These are phyloP conservation scores for Debaryomyces nepalensis DNA, from an alignment of 1,139 yeast genomes.

Conservation along the genomic window DNA sequence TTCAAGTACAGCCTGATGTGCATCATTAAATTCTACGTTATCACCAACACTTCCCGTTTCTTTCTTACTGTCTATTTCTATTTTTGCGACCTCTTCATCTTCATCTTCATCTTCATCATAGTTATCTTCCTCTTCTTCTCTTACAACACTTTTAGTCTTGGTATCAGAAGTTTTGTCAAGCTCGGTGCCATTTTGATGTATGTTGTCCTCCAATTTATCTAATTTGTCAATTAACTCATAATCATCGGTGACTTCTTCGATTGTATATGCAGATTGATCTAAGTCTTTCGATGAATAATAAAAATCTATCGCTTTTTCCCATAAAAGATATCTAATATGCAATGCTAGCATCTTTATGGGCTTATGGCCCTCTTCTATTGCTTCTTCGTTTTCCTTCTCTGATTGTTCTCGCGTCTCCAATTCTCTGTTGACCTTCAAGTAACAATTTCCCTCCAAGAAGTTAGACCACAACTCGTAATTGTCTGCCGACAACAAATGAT, in stretches of 20 bases:
- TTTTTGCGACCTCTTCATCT: conserved; percentile 32
- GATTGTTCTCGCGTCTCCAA: conserved; percentile 17
- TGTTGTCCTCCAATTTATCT: conserved; percentile 27
- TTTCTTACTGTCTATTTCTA: conserved; percentile 21
- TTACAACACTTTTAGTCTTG: conserved; percentile 19
- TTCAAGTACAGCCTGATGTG: conserved; percentile 35
- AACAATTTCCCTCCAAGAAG: conserved; percentile 57
- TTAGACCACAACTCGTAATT: conserved; percentile 52
- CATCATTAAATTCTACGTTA: conserved; percentile 26
- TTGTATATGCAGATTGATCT: conserved; percentile 29
- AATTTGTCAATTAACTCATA: conserved; percentile 43
- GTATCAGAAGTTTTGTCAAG: conserved; percentile 16
- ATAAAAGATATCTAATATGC: conserved; percentile 67
- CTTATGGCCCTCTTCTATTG: conserved; percentile 43
- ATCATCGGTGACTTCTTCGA: conserved; percentile 44
- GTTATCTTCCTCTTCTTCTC: conserved; percentile 48
- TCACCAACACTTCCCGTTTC: conserved; percentile 14
- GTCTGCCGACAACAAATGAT: conserved; percentile 39
- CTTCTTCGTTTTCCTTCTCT: conserved; percentile 18
- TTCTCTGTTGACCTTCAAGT: conserved; percentile 34
- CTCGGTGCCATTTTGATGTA: conserved; percentile 28
- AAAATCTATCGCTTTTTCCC: conserved; percentile 74
- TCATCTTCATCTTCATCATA: conserved; percentile 45
- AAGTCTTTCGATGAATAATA: conserved; percentile 40
- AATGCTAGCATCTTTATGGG: conserved; percentile 62